Evolutionary conservation across 352 stramenopile species (phyloP), one percentile per base, ranked within the genome.

Genomic region (Globisporangium emineosum): DNA sequence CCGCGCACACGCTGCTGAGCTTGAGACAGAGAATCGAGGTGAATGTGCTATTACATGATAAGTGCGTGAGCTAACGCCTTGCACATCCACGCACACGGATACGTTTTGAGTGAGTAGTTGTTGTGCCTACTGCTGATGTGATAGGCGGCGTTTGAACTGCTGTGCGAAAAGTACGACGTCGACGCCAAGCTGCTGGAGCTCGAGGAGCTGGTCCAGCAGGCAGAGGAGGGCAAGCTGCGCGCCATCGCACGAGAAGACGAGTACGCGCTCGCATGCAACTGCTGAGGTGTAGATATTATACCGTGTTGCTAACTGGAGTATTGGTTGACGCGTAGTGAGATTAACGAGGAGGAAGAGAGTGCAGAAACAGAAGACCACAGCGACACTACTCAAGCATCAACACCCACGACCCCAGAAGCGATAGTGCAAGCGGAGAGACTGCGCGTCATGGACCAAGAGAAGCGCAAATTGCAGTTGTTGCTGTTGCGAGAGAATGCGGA

Each of bases 381-480:
- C 15, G 27, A 23, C 15, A 21, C 27, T 4, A 23, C 6, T 45
- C 40, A 7, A 23, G 29, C 27, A 27, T 40, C 29, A 23, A 17
- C 17, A 21, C 19, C 1, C 57, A 29, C 15, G 32, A 65, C 77
- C 12, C 81, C 81, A 1, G 71, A 79, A 32, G 65, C 74, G 17
- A 59, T 79, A 12, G 72, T 90, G 35, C 69, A 72, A 1, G 65
- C 61, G 0, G 76, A 89, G 61, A 66, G 75, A 15, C 65, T 86
- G 29, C 76, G 71, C 40, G 78, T 79, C 33, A 81, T 89, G 56
- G 76, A 82, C 51, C 69, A 85, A 21, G 79, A 89, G 42, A 71
- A 79, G 6, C 74, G 65, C 49, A 61, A 88, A 43, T 69, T 89
- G 0, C 65, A 87, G 62, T 56, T 51, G 25, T 58, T 88, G 15